Evolutionary conservation across 805 yeast genomes (phyloP).

Genomic region (Blastobotrys mokoenaii): DNA sequence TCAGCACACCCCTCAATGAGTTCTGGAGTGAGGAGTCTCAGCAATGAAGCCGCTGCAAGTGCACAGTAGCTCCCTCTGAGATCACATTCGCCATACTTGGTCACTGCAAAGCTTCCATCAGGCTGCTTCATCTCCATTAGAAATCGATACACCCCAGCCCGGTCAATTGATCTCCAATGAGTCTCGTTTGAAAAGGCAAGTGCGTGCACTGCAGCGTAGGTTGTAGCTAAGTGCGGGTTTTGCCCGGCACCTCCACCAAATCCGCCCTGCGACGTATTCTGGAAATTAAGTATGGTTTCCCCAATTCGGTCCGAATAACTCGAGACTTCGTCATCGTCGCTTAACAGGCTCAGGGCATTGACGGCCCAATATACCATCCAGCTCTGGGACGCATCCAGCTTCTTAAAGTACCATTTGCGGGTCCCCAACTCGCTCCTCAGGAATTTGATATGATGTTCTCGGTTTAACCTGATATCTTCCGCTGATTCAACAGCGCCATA

Average conservation of each 20-base stretch:
- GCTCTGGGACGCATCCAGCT: constrained; percentile 81
- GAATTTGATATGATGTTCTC: constrained; percentile 36
- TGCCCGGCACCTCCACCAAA: constrained; percentile 84
- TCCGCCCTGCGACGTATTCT: constrained; percentile 42
- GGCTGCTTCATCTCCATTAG: constrained; percentile 49
- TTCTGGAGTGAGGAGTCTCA: constrained; percentile 55
- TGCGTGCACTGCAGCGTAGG: constrained; percentile 68
- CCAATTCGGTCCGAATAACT: background rate
- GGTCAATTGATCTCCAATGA: constrained; percentile 38
- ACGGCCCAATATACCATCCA: constrained; percentile 86
- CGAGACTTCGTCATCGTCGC: constrained; percentile 21
- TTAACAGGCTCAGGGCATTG: constrained; percentile 43
- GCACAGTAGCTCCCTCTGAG: constrained; percentile 80
- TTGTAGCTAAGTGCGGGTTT: constrained; percentile 72
- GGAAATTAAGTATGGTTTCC: constrained; percentile 27
- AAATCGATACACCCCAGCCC: constrained; percentile 51
- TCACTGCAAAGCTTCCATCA: constrained; percentile 76
- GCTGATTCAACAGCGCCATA: constrained; percentile 1
- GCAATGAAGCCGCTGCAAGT: constrained; percentile 57
- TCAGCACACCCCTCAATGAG: constrained; percentile 43
- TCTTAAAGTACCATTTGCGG: constrained; percentile 43
- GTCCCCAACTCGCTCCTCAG: constrained; percentile 34
- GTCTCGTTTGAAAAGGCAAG: constrained; percentile 43
- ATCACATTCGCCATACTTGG: constrained; percentile 73
- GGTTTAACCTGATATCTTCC: constrained; percentile 1